Evolutionary conservation across 2,329 filamentous ascomycete species (phyloP), one percentile per base, ranked within the genome.

Genomic region (Aschersonia sp.): DNA sequence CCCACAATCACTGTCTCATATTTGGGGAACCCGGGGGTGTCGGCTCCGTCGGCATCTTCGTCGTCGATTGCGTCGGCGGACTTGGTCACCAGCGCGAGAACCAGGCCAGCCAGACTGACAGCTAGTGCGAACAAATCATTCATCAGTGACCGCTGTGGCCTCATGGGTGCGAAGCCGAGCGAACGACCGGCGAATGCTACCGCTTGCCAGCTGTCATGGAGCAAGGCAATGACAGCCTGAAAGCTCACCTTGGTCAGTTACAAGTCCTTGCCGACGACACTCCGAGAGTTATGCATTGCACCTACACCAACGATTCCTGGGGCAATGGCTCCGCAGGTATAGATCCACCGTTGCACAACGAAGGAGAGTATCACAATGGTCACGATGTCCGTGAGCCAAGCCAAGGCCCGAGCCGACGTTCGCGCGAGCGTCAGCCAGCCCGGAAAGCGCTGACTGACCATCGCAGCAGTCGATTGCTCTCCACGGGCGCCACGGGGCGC

Each of bases 191-290:
- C 53, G 10, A 60, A 51, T 3, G 62, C 58, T 44, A 61, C 48
- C 43, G 61, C 56, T 41, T 65, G 61, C 62, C 63, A 65, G 54
- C 61, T 65, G 44, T 67, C 64, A 47, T 63, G 63, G 52, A 67
- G 58, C 48, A 65, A 54, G 30, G 64, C 58, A 12, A 64, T 54
- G 45, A 55, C 53, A 5, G 38, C 43, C 48, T 46, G 31, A 38
- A 9, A 38, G 35, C 7, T 38, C 35, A 38, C 4, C 12, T 4
- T 38, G 7, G 7, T 38, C 35, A 20, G 20, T 20, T 38, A 12
- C 35, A 38, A 4, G 35, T 12, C 35, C 35, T 7, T 9, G 3
- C 35, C 35, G 12, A 38, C 35, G 12, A 7, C 35, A 32, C 30
- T 32, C 30, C n/a, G 7, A 28, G n/a, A 31, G 12, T n/a, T 7